These are phyloP conservation scores for Komagataella ulmi DNA, from an alignment of 805 yeast species.

Conservation along the genomic window DNA sequence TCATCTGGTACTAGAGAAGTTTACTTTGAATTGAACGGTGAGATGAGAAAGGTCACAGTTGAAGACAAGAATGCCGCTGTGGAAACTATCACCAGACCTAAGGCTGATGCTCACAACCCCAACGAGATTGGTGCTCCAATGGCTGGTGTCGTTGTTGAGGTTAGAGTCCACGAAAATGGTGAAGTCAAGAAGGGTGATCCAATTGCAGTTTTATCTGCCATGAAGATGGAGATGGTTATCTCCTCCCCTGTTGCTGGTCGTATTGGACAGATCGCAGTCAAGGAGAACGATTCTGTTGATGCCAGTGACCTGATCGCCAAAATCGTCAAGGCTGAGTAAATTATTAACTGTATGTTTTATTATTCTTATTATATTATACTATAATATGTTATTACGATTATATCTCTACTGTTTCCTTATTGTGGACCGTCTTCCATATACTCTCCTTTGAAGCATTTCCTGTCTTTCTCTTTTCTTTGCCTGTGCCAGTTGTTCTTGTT, in stretches of 20 bases:
- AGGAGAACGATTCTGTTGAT: conserved; percentile 92
- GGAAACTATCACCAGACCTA: conserved; percentile 76
- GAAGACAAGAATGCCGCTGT: conserved; percentile 80
- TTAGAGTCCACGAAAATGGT: conserved; percentile 76
- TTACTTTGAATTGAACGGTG: conserved; percentile 96
- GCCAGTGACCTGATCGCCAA: conserved; percentile 78
- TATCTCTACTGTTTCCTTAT: background rate
- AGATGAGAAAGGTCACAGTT: conserved; percentile 88
- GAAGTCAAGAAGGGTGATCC: conserved; percentile 96
- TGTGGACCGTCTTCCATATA: conserved; percentile 11
- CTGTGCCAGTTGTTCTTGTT: conserved; percentile 14
- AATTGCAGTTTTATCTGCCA: conserved; percentile 84
- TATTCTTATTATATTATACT: background rate
- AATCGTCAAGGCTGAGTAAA: conserved; percentile 22
- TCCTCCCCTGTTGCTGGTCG: conserved; percentile 84
- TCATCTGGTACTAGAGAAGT: conserved; percentile 92
- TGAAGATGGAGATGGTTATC: conserved; percentile 99
- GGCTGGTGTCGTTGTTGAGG: conserved; percentile 97
- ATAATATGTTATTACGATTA: background rate
- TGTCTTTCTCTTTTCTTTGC: conserved; percentile 14
- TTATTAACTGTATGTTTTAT: background rate
- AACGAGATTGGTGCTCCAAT: conserved; percentile 96
- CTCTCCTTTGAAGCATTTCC: conserved; percentile 14
- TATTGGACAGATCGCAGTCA: conserved; percentile 61
- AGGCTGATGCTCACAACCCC: conserved; percentile 80